phyloP scores from a whole-genome alignment of 805 yeast species.

The Candida maltosa region DNA sequence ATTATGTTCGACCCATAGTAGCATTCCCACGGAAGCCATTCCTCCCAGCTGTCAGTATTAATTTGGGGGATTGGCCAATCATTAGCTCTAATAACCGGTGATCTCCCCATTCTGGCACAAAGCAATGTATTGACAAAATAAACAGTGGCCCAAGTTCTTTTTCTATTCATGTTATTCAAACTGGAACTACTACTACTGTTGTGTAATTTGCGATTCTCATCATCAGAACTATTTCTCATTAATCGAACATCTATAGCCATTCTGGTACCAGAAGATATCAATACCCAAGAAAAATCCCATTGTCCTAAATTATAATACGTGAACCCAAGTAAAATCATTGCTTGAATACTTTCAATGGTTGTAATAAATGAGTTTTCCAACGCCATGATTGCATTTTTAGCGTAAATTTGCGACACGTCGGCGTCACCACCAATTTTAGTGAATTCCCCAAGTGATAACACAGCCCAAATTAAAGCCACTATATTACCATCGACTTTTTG shows the following conservation, averaged over 20 bases:
- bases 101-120: slow-evolving; percentile 21
- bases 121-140: slow-evolving; percentile 18
- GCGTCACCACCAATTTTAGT: not conserved
- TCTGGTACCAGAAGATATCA: slow-evolving; percentile 17
- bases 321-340: slow-evolving; percentile 17
- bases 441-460: slow-evolving; percentile 15
- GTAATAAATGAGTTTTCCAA: slow-evolving; percentile 17
- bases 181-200: slow-evolving; percentile 6
- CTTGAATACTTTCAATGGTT: slow-evolving; percentile 21
- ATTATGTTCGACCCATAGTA: slow-evolving; percentile 7
- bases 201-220: slow-evolving; percentile 3
- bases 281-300: slow-evolving; percentile 23
- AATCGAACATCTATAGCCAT: slow-evolving; percentile 23
- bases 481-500: slow-evolving; percentile 13
- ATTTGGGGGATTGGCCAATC: slow-evolving; percentile 22
- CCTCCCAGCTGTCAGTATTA: slow-evolving; percentile 22
- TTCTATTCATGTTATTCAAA: slow-evolving; percentile 14
- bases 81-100: slow-evolving; percentile 18
- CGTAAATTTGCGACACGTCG: slow-evolving; percentile 9
- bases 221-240: slow-evolving; percentile 11
- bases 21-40: slow-evolving; percentile 21
- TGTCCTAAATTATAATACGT: slow-evolving; percentile 19
- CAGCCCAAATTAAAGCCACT: slow-evolving; percentile 19
- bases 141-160: slow-evolving; percentile 22
- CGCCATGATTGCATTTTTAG: slow-evolving; percentile 18